A percentile compares a stretch with the other conserved stretches of the same genome.
Evolutionary conservation across 768 basidiomycete species (phyloP).

Genomic region (Peribolospora kevripleyi): DNA sequence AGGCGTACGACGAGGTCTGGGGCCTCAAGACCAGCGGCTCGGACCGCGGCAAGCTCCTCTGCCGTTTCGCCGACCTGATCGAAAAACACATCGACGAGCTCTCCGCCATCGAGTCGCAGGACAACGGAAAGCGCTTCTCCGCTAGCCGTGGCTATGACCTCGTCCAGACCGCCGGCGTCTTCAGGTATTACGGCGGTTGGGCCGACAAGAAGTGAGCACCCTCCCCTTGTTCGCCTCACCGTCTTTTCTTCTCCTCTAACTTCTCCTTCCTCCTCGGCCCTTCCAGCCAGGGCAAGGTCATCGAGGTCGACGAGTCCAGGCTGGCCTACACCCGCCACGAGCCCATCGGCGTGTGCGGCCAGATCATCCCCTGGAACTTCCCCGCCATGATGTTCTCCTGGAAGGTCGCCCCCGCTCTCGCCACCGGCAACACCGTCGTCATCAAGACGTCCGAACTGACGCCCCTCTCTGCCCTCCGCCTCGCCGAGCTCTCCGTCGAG

Average conservation of each 20-base stretch:
- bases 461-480: conserved; percentile 14
- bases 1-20: conserved; percentile 42
- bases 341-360: conserved; percentile 28
- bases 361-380: conserved; percentile 29
- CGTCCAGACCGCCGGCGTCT: conserved; percentile 14
- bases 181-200: conserved; percentile 62
- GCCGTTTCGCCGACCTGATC: conserved; percentile 40
- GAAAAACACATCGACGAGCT: conserved; percentile 37
- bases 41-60: conserved; percentile 32
- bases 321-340: conserved; percentile 46
- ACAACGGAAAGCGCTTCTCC: conserved; percentile 36
- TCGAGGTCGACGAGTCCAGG: conserved; percentile 37
- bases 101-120: conserved; percentile 46
- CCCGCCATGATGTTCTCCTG: conserved; percentile 37
- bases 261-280: neutral
- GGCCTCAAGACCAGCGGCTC: conserved; percentile 35
- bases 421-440: conserved; percentile 51
- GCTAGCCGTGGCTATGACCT: conserved; percentile 20
- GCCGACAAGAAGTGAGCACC: conserved; percentile 54
- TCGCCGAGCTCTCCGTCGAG: conserved; percentile 30
- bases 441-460: conserved; percentile 65
- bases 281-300: conserved; percentile 25
- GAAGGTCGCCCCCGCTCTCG: conserved; percentile 55
- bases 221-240: neutral
- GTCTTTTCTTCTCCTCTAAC: neutral